Evolutionary conservation across 1,284 basidiomycete genomes (phyloP).

Genomic region (Tylopilus orsonianus): DNA sequence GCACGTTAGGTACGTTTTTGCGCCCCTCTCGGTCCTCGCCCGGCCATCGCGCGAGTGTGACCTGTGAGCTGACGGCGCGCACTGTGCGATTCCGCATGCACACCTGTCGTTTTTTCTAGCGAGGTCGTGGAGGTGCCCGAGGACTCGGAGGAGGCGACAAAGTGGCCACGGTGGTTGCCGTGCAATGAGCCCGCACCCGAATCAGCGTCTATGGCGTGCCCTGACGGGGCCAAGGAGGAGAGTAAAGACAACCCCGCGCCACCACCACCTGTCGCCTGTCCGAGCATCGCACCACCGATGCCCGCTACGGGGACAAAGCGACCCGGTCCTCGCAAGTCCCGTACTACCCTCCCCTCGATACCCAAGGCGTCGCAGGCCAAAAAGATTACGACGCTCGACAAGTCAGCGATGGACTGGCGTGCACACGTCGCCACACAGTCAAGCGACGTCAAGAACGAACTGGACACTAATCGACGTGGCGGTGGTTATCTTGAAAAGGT

Average conservation of each 20-base stretch:
- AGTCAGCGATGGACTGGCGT: slow-evolving; percentile 81
- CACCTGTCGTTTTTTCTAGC: too few species aligned
- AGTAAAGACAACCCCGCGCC: neutral
- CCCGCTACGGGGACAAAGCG: slow-evolving; percentile 35
- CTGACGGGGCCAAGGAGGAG: too few species aligned
- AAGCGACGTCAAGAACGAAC: slow-evolving; percentile 56
- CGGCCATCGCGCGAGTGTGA: too few species aligned
- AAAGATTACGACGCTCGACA: slow-evolving; percentile 78
- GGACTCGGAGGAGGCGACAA: slow-evolving; percentile 69
- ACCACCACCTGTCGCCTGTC: slow-evolving; percentile 8
- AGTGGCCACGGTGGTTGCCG: slow-evolving; percentile 51
- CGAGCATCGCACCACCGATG: slow-evolving; percentile 15
- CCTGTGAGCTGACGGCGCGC: too few species aligned
- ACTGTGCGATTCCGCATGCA: too few species aligned
- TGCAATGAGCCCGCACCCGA: too few species aligned
- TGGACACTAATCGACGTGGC: slow-evolving; percentile 68
- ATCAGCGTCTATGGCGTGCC: too few species aligned
- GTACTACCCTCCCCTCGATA: slow-evolving; percentile 49
- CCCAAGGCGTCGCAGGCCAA: slow-evolving; percentile 56
- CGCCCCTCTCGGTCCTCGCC: rapidly evolving
- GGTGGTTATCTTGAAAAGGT: slow-evolving; percentile 82
- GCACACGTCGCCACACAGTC: slow-evolving; percentile 54
- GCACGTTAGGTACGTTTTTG: slow-evolving; percentile 56
- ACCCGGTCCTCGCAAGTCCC: slow-evolving; percentile 66
- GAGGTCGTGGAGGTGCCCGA: slow-evolving; percentile 71